phyloP scores from a whole-genome alignment of 257 asterid species.

The Lavandula angustifolia region DNA sequence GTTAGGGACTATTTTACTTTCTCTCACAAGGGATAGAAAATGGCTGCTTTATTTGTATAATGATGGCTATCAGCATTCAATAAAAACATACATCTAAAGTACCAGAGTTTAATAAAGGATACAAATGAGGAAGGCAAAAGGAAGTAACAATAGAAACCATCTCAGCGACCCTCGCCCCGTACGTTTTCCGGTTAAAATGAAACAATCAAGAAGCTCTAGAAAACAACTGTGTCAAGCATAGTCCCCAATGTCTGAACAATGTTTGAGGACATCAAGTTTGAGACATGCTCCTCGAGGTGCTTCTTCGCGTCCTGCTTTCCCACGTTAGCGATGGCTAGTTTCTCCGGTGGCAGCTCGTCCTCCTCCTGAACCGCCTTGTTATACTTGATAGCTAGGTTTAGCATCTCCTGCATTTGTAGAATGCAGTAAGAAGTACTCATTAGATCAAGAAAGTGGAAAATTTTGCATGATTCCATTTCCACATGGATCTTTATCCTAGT shows the following conservation, averaged over 20 bases:
- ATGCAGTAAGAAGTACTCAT: conserved; percentile 1
- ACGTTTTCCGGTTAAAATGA: background rate
- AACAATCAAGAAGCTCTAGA: conserved; percentile 39
- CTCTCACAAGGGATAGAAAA: conserved; percentile 27
- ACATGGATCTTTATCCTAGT: background rate
- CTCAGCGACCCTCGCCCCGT: background rate
- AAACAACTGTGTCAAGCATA: conserved; percentile 92
- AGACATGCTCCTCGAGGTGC: conserved; percentile 93
- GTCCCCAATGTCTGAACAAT: conserved; percentile 87
- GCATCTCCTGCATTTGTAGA: conserved; percentile 73
- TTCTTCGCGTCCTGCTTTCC: conserved; percentile 98
- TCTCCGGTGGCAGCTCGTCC: conserved; percentile 91
- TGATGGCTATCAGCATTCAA: background rate
- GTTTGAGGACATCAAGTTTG: conserved; percentile 95
- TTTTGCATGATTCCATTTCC: background rate
- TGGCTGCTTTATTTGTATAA: conserved; percentile 41
- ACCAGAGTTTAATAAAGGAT: background rate
- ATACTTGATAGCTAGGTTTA: conserved; percentile 70
- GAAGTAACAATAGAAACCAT: conserved; percentile 11
- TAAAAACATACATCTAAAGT: background rate
- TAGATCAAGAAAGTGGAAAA: background rate
- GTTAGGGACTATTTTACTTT: background rate
- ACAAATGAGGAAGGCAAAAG: conserved; percentile 15
- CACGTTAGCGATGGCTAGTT: conserved; percentile 86
- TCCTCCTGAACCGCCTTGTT: conserved; percentile 98